Evolutionary conservation across 2,329 filamentous ascomycete genomes (phyloP), one percentile per base, ranked within the genome.

Genomic region (Zasmidium citrigriseum): DNA sequence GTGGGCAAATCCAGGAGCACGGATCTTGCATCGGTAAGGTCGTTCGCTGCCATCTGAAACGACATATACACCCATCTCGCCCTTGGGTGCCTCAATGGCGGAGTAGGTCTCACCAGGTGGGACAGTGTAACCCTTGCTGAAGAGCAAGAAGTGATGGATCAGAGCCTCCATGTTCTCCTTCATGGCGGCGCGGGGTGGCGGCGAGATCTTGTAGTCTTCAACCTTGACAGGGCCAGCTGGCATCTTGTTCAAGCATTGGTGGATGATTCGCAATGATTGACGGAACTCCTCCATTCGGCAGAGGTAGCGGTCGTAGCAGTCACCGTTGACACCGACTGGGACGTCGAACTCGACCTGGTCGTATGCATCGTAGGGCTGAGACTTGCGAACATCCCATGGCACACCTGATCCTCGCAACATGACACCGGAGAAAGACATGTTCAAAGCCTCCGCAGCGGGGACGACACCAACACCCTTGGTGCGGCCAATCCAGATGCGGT

Each of bases 161-260:
- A 99, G 86, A 41, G 95, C 93, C 81, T 99, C 95, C 96, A 99
- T 99, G 83, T 99, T 99, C 86, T 99, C 95, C 86, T 99, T 99
- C 95, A 99, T 99, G 72, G 95, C 95, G 46, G 91, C 84, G 72
- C 95, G 88, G n/a, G 95, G 96, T 62, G 95, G 95, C 21, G 95
- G 95, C 2, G 91, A 89, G 72, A 99, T 86, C 86, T 99, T 99
- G 87, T 98, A 99, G 79, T 99, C 95, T 79, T 99, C 95, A 45
- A 97, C 91, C 68, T 93, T 90, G 73, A 98, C 86, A 53, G 95
- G 95, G 24, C 95, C 95, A 50, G 90, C 84, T 50, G 96, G 93
- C 91, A 99, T 99, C 83, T 99, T 91, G 84, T 99, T 98, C 69
- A 99, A 81, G 78, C 96, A 99, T 79, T 99, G 96, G 83, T 96